phyloP scores from a whole-genome alignment of 768 basidiomycete genomes.

The Fistulinella prunicolor region DNA sequence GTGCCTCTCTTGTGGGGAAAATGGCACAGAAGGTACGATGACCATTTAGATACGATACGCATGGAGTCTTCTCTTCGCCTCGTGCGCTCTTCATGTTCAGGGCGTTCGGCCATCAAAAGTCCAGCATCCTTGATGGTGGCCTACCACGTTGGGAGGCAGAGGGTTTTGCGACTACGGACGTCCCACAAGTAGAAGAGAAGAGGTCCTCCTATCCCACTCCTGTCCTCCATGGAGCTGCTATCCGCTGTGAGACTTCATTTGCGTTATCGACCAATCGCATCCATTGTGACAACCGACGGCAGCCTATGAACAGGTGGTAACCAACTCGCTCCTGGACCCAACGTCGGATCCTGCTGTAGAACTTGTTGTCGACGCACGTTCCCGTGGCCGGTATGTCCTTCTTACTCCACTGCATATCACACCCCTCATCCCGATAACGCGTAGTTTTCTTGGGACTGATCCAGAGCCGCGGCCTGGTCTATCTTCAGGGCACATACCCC shows the following conservation, averaged over 20 bases:
- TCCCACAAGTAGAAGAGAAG: conserved; percentile 23
- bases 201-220: conserved; percentile 51
- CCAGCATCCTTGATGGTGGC: conserved; percentile 91
- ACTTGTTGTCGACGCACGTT: conserved; percentile 85
- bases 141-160: conserved; percentile 78
- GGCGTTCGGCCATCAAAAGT: conserved; percentile 82
- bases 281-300: conserved; percentile 12
- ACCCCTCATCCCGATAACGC: conserved; percentile 8
- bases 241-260: conserved; percentile 42
- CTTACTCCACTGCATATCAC: neutral
- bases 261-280: conserved; percentile 31
- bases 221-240: conserved; percentile 43
- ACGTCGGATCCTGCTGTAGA: conserved; percentile 46
- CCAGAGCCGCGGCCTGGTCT: conserved; percentile 89
- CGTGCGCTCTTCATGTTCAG: conserved; percentile 94
- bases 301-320: conserved; percentile 82
- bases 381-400: conserved; percentile 65
- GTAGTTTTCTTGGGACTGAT: conserved; percentile 74
- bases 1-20: conserved; percentile 18
- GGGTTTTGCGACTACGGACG: conserved; percentile 50
- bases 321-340: conserved; percentile 56
- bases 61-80: conserved; percentile 90
- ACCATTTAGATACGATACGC: conserved; percentile 72
- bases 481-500: conserved; percentile 89
- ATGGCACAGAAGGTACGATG: conserved; percentile 7